Percentiles rank a stretch among this genome's conserved stretches.
Conservation (phyloP, 1,284 basidiomycete species). For the Ganoderma lingzhi region DNA sequence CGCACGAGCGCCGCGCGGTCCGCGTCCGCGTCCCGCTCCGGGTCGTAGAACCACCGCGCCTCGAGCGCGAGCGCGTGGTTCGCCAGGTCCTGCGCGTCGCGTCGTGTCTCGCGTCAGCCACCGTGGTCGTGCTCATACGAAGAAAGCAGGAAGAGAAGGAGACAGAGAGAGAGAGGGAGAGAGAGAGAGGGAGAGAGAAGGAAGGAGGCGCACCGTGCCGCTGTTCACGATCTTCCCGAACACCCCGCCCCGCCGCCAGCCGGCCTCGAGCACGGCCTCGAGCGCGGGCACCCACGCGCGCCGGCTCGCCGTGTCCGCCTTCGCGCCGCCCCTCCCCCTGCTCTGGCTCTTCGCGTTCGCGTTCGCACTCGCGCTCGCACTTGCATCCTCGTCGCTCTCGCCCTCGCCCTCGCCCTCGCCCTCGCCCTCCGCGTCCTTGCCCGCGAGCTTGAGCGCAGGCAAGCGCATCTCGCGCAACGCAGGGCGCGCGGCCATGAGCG, state of each 20-base stretch:
- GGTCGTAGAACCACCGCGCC: slow-evolving; percentile 80
- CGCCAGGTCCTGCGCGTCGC: slow-evolving; percentile 52
- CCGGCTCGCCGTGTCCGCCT: slow-evolving; percentile 29
- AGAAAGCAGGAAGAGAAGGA: no score
- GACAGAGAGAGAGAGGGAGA: no score
- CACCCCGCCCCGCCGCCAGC: slow-evolving; percentile 60
- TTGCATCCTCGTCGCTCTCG: slow-evolving; percentile 12
- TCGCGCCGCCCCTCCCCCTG: slow-evolving; percentile 15
- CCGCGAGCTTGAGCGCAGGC: slow-evolving; percentile 29
- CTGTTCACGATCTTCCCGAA: slow-evolving; percentile 77
- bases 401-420: slow-evolving; percentile 12
- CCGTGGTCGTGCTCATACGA: no score
- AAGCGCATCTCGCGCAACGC: slow-evolving; percentile 43
- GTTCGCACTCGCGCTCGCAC: not conserved
- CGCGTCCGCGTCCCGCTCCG: slow-evolving; percentile 71
- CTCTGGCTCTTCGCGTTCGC: not conserved
- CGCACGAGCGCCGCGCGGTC: slow-evolving; percentile 71
- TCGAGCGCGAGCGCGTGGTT: slow-evolving; percentile 61
- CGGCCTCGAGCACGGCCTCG: slow-evolving; percentile 56
- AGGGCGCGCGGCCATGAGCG: slow-evolving; percentile 61
- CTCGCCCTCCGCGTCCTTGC: slow-evolving; percentile 25
- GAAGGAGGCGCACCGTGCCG: slow-evolving; percentile 50
- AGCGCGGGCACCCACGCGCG: slow-evolving; percentile 59
- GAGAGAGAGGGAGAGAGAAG: not conserved
- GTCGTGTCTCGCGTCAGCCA: not conserved